phyloP scores from a whole-genome alignment of 345 rosid genomes.

The Isatis tinctoria region DNA sequence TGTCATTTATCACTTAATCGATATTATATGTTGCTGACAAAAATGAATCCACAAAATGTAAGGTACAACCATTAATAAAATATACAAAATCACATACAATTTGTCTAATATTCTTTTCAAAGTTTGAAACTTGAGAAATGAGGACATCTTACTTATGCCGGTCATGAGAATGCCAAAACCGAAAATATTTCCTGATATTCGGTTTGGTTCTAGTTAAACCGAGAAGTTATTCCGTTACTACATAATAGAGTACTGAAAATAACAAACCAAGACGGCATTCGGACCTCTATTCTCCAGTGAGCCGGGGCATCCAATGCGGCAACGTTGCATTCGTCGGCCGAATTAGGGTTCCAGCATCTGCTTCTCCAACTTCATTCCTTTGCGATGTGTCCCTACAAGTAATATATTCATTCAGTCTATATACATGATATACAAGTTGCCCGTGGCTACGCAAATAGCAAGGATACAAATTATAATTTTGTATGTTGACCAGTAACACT shows the following conservation, averaged over 20 bases:
- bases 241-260: not conserved
- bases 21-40: not conserved
- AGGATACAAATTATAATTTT: not conserved
- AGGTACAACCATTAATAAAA: not conserved
- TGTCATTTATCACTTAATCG: no score
- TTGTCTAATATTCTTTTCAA: not conserved
- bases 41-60: not conserved
- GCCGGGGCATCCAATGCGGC: slow-evolving; percentile 32
- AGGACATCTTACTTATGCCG: not conserved
- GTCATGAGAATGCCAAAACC: not conserved
- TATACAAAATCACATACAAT: slow-evolving; percentile 15
- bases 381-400: slow-evolving; percentile 9
- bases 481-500: not conserved
- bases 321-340: slow-evolving; percentile 4
- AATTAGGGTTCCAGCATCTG: not conserved
- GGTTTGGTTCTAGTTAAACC: slow-evolving; percentile 5
- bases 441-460: not conserved
- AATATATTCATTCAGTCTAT: not conserved
- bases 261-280: not conserved
- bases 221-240: slow-evolving; percentile 4
- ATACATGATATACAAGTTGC: not conserved
- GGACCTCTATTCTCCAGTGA: not conserved
- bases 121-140: not conserved
- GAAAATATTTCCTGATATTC: not conserved
- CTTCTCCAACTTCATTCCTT: not conserved